A percentile compares a stretch with the other conserved stretches of the same genome.
Conservation (phyloP, 1,139 yeast species). For the Petasospora fabianii region DNA sequence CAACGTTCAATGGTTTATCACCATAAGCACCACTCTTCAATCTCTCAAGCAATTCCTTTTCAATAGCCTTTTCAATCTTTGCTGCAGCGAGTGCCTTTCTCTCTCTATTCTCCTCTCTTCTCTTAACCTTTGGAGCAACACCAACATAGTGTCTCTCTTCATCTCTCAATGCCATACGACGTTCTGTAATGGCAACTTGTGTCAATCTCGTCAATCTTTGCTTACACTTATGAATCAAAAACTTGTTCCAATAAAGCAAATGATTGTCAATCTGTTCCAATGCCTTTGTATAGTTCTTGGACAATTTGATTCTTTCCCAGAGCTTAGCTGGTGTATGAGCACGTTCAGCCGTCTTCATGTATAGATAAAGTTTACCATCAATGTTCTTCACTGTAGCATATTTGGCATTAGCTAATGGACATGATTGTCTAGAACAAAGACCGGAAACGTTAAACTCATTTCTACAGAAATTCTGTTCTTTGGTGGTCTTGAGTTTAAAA, state of each 20-base stretch:
- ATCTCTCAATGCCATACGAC: slow-evolving; percentile 85
- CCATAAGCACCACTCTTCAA: slow-evolving; percentile 98
- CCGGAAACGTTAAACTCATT: slow-evolving; percentile 91
- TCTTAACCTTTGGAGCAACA: slow-evolving; percentile 85
- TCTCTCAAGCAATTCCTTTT: slow-evolving; percentile 89
- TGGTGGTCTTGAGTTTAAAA: slow-evolving; percentile 75
- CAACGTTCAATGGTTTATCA: slow-evolving; percentile 94
- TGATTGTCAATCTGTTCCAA: slow-evolving; percentile 84
- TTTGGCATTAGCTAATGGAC: slow-evolving; percentile 93
- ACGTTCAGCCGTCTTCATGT: slow-evolving; percentile 97
- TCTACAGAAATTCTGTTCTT: slow-evolving; percentile 78
- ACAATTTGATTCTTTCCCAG: slow-evolving; percentile 91
- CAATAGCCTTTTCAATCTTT: slow-evolving; percentile 92
- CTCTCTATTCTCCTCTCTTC: slow-evolving; percentile 92
- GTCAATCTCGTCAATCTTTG: slow-evolving; percentile 92
- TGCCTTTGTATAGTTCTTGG: slow-evolving; percentile 85
- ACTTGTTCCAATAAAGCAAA: slow-evolving; percentile 89
- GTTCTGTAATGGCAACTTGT: slow-evolving; percentile 94
- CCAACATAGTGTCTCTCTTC: slow-evolving; percentile 93
- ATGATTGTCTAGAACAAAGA: slow-evolving; percentile 85
- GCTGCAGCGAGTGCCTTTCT: slow-evolving; percentile 97
- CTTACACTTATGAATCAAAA: slow-evolving; percentile 87
- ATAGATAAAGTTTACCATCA: slow-evolving; percentile 83
- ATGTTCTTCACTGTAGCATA: slow-evolving; percentile 92
- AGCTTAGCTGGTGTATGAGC: slow-evolving; percentile 90